Percentiles rank a stretch among this genome's conserved stretches.
Evolutionary conservation across 2,329 filamentous ascomycete genomes (phyloP).

Genomic region (Hirsutella minnesotensis): DNA sequence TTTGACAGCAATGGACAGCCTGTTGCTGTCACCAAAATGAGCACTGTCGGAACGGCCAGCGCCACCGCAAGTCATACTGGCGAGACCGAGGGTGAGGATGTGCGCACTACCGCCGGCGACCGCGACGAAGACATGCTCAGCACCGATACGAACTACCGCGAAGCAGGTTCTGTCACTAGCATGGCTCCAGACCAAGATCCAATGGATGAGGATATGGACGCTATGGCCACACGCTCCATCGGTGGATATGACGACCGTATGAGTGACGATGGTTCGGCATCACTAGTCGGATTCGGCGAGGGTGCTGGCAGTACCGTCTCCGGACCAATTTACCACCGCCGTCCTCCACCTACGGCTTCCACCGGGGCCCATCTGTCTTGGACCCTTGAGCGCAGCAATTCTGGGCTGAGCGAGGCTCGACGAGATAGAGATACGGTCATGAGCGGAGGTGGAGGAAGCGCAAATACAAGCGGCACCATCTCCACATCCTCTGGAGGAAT

Average conservation of each 20-base stretch:
- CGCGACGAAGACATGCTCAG: slow-evolving; percentile 58
- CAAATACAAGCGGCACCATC: no score
- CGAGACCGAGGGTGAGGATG: slow-evolving; percentile 34
- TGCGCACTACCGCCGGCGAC: slow-evolving; percentile 40
- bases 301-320: slow-evolving; percentile 78
- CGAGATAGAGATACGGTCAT: slow-evolving; percentile 22
- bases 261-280: slow-evolving; percentile 75
- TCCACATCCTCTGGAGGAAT: no score
- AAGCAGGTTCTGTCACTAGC: slow-evolving; percentile 48
- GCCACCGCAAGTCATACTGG: slow-evolving; percentile 65
- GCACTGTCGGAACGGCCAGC: slow-evolving; percentile 82
- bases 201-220: slow-evolving; percentile 43
- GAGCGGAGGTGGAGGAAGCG: slow-evolving; percentile 4
- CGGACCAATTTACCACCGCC: slow-evolving; percentile 57
- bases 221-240: slow-evolving; percentile 31
- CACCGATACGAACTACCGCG: slow-evolving; percentile 49
- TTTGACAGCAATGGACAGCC: slow-evolving; percentile 68
- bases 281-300: slow-evolving; percentile 84
- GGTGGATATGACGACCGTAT: slow-evolving; percentile 56
- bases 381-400: slow-evolving; percentile 38
- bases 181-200: slow-evolving; percentile 28
- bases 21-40: slow-evolving; percentile 61
- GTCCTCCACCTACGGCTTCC: slow-evolving; percentile 27
- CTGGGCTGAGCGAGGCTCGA: slow-evolving; percentile 22
- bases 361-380: slow-evolving; percentile 18